A percentile compares a stretch with the other conserved stretches of the same genome.
These are phyloP conservation scores for Ascochyta clinopodiicola DNA, from an alignment of 2,329 filamentous ascomycete genomes.

Conservation along the genomic window DNA sequence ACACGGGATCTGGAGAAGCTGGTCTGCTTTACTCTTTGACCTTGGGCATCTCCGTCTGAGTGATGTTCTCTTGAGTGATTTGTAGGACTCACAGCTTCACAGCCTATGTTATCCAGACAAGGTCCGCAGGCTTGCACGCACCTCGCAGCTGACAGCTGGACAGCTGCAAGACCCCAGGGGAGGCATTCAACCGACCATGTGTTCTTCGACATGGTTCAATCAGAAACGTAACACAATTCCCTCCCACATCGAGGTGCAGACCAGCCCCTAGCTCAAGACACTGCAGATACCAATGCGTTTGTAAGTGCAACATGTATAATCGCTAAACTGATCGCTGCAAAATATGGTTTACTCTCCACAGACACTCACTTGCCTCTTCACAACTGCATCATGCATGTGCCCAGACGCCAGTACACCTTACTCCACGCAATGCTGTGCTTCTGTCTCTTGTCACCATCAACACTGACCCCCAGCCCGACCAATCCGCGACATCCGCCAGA, in stretches of 20 bases:
- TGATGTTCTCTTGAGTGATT: too few relatives aligned
- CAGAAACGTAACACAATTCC: background rate
- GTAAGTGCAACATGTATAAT: conserved; percentile 1
- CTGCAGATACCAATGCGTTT: background rate
- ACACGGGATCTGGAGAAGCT: conserved; percentile 13
- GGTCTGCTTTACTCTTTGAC: too few relatives aligned
- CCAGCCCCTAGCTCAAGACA: background rate
- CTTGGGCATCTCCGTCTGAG: too few relatives aligned
- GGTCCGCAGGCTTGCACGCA: conserved; percentile 1
- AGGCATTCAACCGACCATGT: background rate
- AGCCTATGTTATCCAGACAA: too few relatives aligned
- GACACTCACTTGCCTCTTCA: background rate
- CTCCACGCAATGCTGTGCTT: conserved; percentile 31
- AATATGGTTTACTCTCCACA: conserved; percentile 7
- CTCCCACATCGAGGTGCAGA: background rate
- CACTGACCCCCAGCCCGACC: background rate
- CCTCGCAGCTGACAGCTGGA: background rate
- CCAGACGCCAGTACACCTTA: conserved; percentile 27
- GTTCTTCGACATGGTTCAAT: conserved; percentile 2
- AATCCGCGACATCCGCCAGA: background rate
- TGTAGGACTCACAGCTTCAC: too few relatives aligned
- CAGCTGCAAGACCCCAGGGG: background rate
- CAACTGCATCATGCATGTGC: conserved; percentile 1
- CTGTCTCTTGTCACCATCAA: conserved; percentile 3
- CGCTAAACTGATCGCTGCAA: conserved; percentile 13